Evolutionary conservation across 2,329 filamentous ascomycete species (phyloP), one percentile per base, ranked within the genome.

Genomic region (Ceratocystis huliohia): DNA sequence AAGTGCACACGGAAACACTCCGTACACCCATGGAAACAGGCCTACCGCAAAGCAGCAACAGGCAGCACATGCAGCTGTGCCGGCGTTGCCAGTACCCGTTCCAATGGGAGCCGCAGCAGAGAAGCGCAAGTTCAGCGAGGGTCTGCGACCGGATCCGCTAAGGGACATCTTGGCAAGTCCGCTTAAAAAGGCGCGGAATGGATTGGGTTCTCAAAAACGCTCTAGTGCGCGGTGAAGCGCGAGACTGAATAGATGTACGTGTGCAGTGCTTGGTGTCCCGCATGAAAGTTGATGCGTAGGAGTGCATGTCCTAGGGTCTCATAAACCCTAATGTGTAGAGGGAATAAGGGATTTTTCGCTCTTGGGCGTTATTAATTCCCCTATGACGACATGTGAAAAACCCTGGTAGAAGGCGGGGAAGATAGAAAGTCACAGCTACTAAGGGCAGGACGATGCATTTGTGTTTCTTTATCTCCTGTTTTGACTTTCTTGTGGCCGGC

Each of bases 71-170:
- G 20, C 20, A 17, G 8, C 22, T 1, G 7, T 22, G 28, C 15
- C 33, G 17, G 17, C 57, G 5, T 46, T 63, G 22, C 46, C 65
- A 8, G 46, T 66, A 2, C 65, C 65, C 17, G 7, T 25, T 20
- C 65, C 65, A 13, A 63, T 62, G 61, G 61, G 59, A 7, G 65
- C 68, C 1, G 57, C 65, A 8, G 46, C 65, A 13, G 68, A 69
- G 46, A 68, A 69, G 61, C 67, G 67, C 57, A 69, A 68, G 63
- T 66, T 67, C 53, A 69, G 65, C 30, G 65, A 63, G 6, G 66
- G 64, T 17, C 37, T 66, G 7, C 65, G 73, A 28, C 75, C 76
- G 30, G 72, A 73, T 10, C 72, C 76, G 33, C 73, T 74, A 5
- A 46, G 66, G 15, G 66, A 64, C 46, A 68, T 62, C 15, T 62